Evolutionary conservation across 441 rosid genomes (phyloP).

Genomic region (Erodium texanum): DNA sequence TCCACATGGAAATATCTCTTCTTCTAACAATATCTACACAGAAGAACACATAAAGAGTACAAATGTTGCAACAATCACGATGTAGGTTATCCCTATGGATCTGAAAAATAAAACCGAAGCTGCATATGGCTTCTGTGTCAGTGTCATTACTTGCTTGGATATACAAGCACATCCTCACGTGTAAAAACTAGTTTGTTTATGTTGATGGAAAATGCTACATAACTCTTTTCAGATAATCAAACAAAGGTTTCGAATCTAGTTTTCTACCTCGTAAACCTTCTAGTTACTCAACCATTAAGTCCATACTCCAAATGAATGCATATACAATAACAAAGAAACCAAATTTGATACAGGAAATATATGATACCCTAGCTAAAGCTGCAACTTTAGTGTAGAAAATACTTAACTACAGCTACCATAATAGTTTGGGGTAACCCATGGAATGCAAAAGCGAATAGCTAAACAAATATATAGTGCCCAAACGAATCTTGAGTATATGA

Average conservation of each 20-base stretch:
- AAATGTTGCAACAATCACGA: not conserved
- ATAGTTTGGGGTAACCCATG: not conserved
- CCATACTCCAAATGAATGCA: not conserved
- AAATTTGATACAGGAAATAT: not conserved
- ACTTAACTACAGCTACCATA: not conserved
- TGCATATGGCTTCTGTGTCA: not conserved
- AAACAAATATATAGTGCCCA: not conserved
- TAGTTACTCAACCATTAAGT: not conserved
- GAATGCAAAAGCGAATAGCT: not conserved
- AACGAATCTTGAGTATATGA: slow-evolving; percentile 1
- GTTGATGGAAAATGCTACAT: not conserved
- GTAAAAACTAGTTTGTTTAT: not conserved
- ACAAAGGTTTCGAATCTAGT: not conserved
- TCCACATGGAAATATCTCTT: not conserved
- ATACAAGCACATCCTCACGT: not conserved
- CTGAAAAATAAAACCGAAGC: too few relatives aligned
- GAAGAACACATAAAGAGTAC: not conserved
- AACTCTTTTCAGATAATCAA: slow-evolving; percentile 1
- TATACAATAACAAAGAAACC: not conserved
- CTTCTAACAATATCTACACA: not conserved
- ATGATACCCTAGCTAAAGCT: not conserved
- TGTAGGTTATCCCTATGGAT: not conserved
- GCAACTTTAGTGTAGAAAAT: not conserved
- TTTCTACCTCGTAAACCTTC: not conserved
- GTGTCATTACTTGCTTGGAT: not conserved